phyloP scores from a whole-genome alignment of 1,139 yeast species.

The Sugiyamaella grinbergsii region DNA sequence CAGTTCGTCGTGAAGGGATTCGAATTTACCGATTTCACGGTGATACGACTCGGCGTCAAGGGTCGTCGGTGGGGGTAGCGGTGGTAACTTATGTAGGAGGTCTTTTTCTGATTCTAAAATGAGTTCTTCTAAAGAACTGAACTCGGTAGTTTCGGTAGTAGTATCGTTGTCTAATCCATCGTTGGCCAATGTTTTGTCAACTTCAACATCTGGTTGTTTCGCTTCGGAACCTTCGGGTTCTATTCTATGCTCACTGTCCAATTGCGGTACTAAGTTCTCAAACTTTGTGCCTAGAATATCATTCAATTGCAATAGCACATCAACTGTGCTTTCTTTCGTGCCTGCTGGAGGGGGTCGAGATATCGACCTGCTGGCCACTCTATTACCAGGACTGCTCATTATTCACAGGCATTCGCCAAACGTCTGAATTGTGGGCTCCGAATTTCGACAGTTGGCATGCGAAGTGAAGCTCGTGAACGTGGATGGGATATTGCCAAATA shows the following conservation, averaged over 20 bases:
- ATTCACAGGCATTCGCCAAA: background rate
- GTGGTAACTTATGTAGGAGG: background rate
- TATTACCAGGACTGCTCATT: constrained; percentile 12
- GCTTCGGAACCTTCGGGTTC: background rate
- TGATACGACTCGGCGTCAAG: constrained; percentile 16
- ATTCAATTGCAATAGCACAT: constrained; percentile 23
- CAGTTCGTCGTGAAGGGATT: constrained; percentile 46
- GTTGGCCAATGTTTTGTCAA: background rate
- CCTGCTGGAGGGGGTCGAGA: constrained; percentile 17
- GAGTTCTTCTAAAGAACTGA: constrained; percentile 11
- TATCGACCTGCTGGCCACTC: constrained; percentile 16
- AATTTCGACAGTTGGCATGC: background rate
- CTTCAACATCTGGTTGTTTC: background rate
- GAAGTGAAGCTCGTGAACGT: too few relatives aligned
- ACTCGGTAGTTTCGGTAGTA: background rate
- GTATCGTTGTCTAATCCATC: background rate
- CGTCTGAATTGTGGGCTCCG: constrained; percentile 8
- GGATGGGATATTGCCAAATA: too few relatives aligned
- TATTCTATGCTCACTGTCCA: constrained; percentile 4
- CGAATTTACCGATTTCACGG: constrained; percentile 39
- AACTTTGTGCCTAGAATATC: constrained; percentile 25
- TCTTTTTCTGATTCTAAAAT: constrained; percentile 1
- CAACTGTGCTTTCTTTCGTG: constrained; percentile 13
- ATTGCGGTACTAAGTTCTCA: constrained; percentile 26
- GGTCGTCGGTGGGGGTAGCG: background rate